These are phyloP conservation scores for Mycena vulgaris DNA, from an alignment of 768 basidiomycete genomes.

Conservation along the genomic window DNA sequence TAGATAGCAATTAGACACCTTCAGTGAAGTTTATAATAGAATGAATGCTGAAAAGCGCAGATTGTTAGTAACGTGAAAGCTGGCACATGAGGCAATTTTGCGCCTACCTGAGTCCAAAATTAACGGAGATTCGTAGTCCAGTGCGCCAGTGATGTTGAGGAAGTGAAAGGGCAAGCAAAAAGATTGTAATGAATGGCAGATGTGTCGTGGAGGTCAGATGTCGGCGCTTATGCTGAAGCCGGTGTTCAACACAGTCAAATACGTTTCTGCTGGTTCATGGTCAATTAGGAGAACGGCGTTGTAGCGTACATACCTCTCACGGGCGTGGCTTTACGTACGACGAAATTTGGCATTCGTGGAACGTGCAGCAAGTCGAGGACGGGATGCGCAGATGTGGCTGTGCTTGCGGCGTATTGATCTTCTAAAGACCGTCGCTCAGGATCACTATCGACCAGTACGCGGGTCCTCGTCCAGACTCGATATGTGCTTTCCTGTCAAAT, in stretches of 20 bases:
- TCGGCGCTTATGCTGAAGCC: background rate
- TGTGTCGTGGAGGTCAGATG: background rate
- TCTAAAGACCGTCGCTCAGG: no score
- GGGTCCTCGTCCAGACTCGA: no score
- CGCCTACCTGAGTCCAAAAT: constrained; percentile 2
- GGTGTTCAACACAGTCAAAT: constrained; percentile 30
- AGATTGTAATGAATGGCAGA: background rate
- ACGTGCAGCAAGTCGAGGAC: no score
- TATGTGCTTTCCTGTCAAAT: no score
- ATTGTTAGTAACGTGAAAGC: background rate
- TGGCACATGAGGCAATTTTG: background rate
- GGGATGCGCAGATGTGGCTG: no score
- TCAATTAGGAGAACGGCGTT: background rate
- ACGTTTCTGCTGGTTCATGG: background rate
- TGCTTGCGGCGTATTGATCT: no score
- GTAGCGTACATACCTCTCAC: background rate
- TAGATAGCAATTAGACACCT: constrained; percentile 18
- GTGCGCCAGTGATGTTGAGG: background rate
- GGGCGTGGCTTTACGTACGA: no score
- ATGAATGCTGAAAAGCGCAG: background rate
- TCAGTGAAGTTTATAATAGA: constrained; percentile 1
- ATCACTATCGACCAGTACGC: no score
- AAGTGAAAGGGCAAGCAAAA: no score
- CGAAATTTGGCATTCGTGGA: no score
- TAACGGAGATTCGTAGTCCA: background rate